These are phyloP conservation scores for Cryptomeria japonica DNA, from an alignment of 75 land plant genomes.

Conservation along the genomic window DNA sequence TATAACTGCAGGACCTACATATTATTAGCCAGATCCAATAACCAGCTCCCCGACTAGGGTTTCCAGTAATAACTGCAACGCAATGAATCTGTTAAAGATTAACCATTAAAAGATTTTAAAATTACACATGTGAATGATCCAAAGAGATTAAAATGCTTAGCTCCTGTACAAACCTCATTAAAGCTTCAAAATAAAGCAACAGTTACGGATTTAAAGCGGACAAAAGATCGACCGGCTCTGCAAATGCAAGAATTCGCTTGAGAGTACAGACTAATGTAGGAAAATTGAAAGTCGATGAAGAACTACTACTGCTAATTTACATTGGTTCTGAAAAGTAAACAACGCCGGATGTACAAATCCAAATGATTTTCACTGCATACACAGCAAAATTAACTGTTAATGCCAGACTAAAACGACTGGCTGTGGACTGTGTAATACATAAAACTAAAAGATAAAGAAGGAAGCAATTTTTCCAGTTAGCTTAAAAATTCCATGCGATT, in stretches of 20 bases:
- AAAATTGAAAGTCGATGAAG: neutral
- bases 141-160: neutral
- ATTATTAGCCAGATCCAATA: neutral
- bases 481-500: neutral
- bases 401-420: neutral
- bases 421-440: neutral
- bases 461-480: neutral
- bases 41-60: neutral
- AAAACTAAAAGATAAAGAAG: neutral
- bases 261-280: neutral
- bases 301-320: neutral
- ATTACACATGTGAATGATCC: neutral
- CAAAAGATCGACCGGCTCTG: neutral
- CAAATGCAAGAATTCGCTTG: neutral
- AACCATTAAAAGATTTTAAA: neutral
- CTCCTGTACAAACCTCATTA: neutral
- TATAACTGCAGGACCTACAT: neutral
- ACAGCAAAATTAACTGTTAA: no score
- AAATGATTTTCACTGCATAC: neutral
- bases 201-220: neutral
- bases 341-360: neutral
- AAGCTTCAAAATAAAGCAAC: neutral
- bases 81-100: neutral
- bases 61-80: neutral
- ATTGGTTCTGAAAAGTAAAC: neutral